Base-by-base conservation (phyloP, 225 moss, liverwort and hornwort species). In the Pleurozium schreberi region DNA sequence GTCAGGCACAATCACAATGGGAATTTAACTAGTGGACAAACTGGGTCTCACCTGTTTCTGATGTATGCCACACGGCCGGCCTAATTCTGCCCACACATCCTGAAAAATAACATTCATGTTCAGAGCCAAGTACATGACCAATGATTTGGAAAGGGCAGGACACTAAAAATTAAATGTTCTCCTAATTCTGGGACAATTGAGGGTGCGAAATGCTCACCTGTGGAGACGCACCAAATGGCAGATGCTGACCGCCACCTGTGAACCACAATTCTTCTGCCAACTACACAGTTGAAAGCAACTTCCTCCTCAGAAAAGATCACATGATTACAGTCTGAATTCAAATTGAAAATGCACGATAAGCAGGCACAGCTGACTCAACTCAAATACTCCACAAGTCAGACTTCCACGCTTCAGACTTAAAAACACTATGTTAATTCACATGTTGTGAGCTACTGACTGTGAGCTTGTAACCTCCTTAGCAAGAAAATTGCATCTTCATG, bases 81-180 rank as follows among this genome's bases (percentile, higher is more conserved):
- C 97, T 73, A 96, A 91, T 88, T 96, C 92, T 90, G 96, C 96
- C 98, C 98, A 99, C 23, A 96, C 97, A 93, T 99, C 98, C 97
- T 99, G 94, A 45, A 71, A 88, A 90, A 45, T 30, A 16, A 55
- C 45, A 76, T 47, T 45, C 71, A 68, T 58, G 82, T 78, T 91
- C 80, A 91, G 80, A 77, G 62, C 33, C 89, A 85, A 60, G 67
- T 78, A 81, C 34, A 88, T 73, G 77, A 83, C 34, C 33, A 66
- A 80, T 75, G 55, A 64, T 70, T 76, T 87, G 70, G 53, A 75
- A 81, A 59, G 38, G 30, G 42, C 77, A 78, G 18, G 61, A 52
- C 33, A 75, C 57, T 18, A n/a, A 30, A 5, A 82, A 31, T 63
- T 11, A 63, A 20, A 25, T 49, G 36, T 52, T 52, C 86, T 86